phyloP scores from a whole-genome alignment of 352 stramenopile species.

The Globisporangium okanoganense region DNA sequence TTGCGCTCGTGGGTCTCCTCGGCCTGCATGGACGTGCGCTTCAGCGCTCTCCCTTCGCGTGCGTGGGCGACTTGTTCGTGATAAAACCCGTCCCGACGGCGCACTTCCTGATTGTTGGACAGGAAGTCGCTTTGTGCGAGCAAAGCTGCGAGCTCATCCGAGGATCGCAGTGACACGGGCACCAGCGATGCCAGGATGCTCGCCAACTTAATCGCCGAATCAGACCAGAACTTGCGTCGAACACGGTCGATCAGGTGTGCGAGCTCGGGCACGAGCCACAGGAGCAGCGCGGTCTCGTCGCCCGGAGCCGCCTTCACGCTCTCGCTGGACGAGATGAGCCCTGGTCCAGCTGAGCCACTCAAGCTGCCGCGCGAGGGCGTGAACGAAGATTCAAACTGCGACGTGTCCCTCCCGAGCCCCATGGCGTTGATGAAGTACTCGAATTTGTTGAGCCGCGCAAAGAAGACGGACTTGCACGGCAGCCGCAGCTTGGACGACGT shows the following conservation, averaged over 20 bases:
- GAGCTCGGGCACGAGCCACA: conserved; percentile 78
- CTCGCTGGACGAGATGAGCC: conserved; percentile 51
- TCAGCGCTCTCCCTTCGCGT: conserved; percentile 59
- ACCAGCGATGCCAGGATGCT: conserved; percentile 64
- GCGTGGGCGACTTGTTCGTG: conserved; percentile 81
- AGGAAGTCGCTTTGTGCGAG: conserved; percentile 60
- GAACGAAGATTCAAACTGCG: conserved; percentile 74
- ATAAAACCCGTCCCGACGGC: conserved; percentile 75
- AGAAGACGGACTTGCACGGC: conserved; percentile 61
- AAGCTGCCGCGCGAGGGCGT: conserved; percentile 41
- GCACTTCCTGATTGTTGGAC: conserved; percentile 72
- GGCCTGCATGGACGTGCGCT: conserved; percentile 47
- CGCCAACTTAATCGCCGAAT: conserved; percentile 65
- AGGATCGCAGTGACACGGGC: conserved; percentile 57
- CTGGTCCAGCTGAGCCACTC: conserved; percentile 7
- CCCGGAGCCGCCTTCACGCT: conserved; percentile 59
- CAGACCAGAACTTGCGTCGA: conserved; percentile 61
- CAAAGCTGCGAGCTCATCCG: conserved; percentile 51
- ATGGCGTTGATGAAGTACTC: conserved; percentile 85
- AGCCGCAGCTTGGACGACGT: conserved; percentile 32
- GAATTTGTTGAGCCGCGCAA: conserved; percentile 74
- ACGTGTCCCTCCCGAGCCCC: conserved; percentile 62
- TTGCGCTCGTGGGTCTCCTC: conserved; percentile 63
- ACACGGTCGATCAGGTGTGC: conserved; percentile 62
- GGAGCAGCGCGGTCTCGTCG: conserved; percentile 70